Base-by-base conservation (phyloP, 2,329 filamentous ascomycete species). In the Ophiostoma angusticollis region DNA sequence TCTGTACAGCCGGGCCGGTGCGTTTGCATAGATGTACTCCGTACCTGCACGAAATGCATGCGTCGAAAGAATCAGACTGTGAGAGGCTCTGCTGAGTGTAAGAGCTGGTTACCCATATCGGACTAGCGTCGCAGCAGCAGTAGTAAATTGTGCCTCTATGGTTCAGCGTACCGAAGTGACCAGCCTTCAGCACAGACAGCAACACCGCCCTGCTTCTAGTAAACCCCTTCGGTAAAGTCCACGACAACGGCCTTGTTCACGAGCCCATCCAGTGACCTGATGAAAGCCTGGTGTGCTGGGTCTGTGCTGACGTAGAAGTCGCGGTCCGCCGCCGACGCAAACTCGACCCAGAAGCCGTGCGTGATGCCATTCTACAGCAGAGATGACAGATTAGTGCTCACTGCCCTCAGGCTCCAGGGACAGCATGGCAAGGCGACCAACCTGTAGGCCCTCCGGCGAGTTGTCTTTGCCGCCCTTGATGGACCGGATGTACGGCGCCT, bases 261-360 rank as follows among this genome's bases (percentile, higher is more conserved):
- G 8, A 40, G 6, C 3, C 14, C 28, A 9, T 18, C 27, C 32
- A 40, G 28, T 22, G 19, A 19, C 33, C 12, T n/a, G 9, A 27
- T 60, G 47, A 82, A 84, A 0, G 56, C 69, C 29, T 65, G 58
- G 52, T 85, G 80, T 7, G 59, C 68, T 2, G 76, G 75, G 49
- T 85, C 81, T 21, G 73, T 59, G 37, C 69, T 56, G 6, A 81
- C 57, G 52, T 84, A 85, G 49, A 83, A 84, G 44, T 77, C 68
- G 34, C 79, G 63, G 51, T 86, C 80, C 45, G 72, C 68, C 12
- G 63, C 61, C 19, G 54, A 78, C 8, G 68, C 65, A 42, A 86
- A 85, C 48, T 82, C 71, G 22, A 70, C 67, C 2, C 85, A 67
- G 45, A 85, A 85, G 0, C 65, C 76, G 52, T 86, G 80, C 1